These are phyloP conservation scores for Coriolopsis trogii DNA, from an alignment of 1,284 basidiomycete genomes.

Conservation along the genomic window DNA sequence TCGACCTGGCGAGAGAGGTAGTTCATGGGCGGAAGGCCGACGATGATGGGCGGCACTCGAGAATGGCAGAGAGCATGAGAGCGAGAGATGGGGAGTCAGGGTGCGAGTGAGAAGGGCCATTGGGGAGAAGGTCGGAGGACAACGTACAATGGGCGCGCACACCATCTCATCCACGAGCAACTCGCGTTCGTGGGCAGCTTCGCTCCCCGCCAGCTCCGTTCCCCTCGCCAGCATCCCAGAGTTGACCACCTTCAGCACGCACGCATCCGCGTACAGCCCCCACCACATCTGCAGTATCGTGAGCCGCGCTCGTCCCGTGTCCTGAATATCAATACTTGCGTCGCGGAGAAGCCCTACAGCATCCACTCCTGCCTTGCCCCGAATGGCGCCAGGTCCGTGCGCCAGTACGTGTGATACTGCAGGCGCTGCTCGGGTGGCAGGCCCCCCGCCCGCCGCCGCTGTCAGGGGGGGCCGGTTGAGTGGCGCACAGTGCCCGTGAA, in stretches of 20 bases:
- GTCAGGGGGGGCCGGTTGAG: constrained; percentile 8
- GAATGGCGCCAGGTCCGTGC: constrained; percentile 80
- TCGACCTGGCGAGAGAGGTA: no score
- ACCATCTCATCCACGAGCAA: no score
- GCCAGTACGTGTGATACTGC: constrained; percentile 90
- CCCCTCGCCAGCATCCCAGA: constrained; percentile 68
- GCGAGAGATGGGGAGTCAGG: no score
- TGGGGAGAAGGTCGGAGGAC: no score
- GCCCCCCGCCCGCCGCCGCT: not conserved
- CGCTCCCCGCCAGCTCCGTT: constrained; percentile 73
- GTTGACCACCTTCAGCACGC: constrained; percentile 71
- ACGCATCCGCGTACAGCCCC: constrained; percentile 64
- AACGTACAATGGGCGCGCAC: no score
- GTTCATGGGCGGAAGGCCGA: no score
- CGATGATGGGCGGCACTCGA: no score
- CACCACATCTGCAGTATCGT: constrained; percentile 65
- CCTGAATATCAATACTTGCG: no score
- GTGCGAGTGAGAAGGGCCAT: no score
- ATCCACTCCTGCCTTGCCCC: constrained; percentile 83
- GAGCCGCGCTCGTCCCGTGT: constrained; percentile 62
- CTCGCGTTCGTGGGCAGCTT: no score
- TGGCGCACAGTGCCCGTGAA: constrained; percentile 55
- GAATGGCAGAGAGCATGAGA: no score
- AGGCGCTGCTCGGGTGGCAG: constrained; percentile 47
- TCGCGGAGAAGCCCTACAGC: constrained; percentile 89